A percentile compares a stretch with the other conserved stretches of the same genome.
These are phyloP conservation scores for Starmerella vaccinii DNA, from an alignment of 805 yeast species.

Conservation along the genomic window DNA sequence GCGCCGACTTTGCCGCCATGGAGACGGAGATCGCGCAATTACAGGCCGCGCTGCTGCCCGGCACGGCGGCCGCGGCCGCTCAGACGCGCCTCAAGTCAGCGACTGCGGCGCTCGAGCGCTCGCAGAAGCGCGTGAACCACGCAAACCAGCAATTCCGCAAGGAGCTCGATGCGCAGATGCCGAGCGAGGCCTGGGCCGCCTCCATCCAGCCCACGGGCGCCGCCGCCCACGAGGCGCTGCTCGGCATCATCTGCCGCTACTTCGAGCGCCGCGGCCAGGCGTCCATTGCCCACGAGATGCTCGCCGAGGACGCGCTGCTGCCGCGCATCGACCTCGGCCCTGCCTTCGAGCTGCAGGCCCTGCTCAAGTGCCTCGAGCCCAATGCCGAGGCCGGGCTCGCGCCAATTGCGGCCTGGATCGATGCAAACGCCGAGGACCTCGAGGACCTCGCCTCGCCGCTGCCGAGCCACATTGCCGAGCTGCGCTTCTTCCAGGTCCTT, in stretches of 20 bases:
- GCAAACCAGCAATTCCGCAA: not conserved
- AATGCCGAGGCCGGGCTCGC: not conserved
- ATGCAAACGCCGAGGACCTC: not conserved
- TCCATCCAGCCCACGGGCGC: constrained; percentile 9
- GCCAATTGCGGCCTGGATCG: not conserved
- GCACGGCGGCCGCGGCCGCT: not conserved
- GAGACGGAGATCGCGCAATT: not conserved
- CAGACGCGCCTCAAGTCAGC: not conserved
- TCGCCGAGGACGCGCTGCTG: not conserved
- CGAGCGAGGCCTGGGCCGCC: not conserved
- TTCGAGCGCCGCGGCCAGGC: not conserved
- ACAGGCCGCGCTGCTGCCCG: not conserved
- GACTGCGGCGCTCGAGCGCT: not conserved
- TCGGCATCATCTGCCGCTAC: constrained; percentile 3
- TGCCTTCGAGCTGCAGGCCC: not conserved
- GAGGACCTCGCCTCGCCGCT: not conserved
- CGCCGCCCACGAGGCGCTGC: constrained; percentile 17
- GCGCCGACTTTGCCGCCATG: not conserved
- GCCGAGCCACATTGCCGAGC: not conserved
- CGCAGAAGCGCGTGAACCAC: not conserved
- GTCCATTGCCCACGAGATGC: not conserved
- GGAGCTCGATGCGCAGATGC: not conserved
- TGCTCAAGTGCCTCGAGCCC: not conserved
- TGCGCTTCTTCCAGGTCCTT: not conserved
- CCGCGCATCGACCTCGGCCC: not conserved